Percentiles rank a stretch among this genome's conserved stretches.
These are phyloP conservation scores for Leptographium wingfieldii DNA, from an alignment of 2,329 filamentous ascomycete species.

Conservation along the genomic window DNA sequence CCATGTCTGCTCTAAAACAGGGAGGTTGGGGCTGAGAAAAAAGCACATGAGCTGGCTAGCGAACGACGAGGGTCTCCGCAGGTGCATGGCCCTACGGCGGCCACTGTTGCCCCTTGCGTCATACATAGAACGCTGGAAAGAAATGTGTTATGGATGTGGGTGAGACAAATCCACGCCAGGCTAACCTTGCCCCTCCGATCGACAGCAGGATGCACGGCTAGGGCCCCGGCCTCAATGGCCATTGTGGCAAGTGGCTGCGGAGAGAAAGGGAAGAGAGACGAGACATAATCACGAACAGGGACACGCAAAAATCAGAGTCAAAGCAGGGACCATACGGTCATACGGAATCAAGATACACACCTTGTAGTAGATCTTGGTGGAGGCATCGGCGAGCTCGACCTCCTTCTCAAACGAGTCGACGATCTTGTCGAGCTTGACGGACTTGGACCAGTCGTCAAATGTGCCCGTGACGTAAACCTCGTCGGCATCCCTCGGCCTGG, in stretches of 20 bases:
- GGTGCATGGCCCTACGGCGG: neutral
- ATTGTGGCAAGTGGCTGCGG: neutral
- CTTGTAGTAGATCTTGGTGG: conserved; percentile 86
- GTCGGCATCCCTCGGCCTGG: conserved; percentile 69
- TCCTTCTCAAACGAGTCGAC: conserved; percentile 67
- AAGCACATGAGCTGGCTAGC: neutral
- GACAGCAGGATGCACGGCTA: neutral
- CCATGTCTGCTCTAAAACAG: neutral
- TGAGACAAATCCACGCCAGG: neutral
- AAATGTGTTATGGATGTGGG: neutral
- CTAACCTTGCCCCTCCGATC: neutral
- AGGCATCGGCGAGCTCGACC: conserved; percentile 54
- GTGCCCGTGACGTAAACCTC: conserved; percentile 83
- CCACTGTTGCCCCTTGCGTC: neutral
- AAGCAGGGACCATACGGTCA: neutral
- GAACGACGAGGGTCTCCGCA: neutral
- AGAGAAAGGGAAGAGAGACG: neutral
- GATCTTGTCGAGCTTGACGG: conserved; percentile 66
- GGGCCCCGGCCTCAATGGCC: neutral
- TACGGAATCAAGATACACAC: conserved; percentile 36
- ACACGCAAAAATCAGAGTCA: neutral
- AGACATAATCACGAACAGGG: neutral
- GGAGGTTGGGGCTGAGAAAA: neutral
- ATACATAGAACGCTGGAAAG: neutral
- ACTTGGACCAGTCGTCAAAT: conserved; percentile 90